Conservation (phyloP, 768 basidiomycete genomes). For the Boletus huronensis region DNA sequence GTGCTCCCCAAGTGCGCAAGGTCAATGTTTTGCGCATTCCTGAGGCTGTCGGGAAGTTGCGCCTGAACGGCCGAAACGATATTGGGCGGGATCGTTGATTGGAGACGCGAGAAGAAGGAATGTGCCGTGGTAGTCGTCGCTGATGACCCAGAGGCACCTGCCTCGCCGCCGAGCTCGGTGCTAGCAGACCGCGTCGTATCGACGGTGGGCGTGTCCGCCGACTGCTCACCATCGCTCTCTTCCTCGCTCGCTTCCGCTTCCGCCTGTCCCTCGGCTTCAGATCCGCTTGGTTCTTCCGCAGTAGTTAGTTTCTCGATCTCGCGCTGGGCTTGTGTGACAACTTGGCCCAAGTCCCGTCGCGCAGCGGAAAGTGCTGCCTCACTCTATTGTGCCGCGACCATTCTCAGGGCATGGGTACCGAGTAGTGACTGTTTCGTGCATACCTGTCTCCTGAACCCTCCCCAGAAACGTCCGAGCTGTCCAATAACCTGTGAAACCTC, state of each 20-base stretch:
- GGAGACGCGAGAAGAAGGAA: constrained; percentile 64
- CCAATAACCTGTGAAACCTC: constrained; percentile 88
- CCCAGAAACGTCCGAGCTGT: constrained; percentile 86
- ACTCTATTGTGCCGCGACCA: constrained; percentile 44
- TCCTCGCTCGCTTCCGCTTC: constrained; percentile 19
- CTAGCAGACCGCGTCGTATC: constrained; percentile 18
- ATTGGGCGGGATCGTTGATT: constrained; percentile 71
- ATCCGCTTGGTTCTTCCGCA: constrained; percentile 23
- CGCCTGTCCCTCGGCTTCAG: constrained; percentile 3
- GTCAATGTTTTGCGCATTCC: constrained; percentile 62
- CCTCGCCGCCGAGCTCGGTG: constrained; percentile 15
- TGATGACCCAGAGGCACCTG: constrained; percentile 11
- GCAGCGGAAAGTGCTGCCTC: constrained; percentile 66
- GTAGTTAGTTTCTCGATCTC: constrained; percentile 61
- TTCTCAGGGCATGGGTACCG: background rate
- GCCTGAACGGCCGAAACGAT: constrained; percentile 65
- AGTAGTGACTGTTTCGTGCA: constrained; percentile 18
- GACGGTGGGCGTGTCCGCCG: constrained; percentile 26
- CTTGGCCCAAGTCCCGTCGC: constrained; percentile 66
- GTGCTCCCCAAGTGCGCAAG: constrained; percentile 63
- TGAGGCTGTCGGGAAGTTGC: constrained; percentile 63
- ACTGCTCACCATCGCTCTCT: constrained; percentile 24
- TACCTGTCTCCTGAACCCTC: constrained; percentile 87
- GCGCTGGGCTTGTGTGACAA: constrained; percentile 76
- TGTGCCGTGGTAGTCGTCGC: constrained; percentile 30